phyloP scores from a whole-genome alignment of 2,329 filamentous ascomycete species.

The Myotisia sp. region DNA sequence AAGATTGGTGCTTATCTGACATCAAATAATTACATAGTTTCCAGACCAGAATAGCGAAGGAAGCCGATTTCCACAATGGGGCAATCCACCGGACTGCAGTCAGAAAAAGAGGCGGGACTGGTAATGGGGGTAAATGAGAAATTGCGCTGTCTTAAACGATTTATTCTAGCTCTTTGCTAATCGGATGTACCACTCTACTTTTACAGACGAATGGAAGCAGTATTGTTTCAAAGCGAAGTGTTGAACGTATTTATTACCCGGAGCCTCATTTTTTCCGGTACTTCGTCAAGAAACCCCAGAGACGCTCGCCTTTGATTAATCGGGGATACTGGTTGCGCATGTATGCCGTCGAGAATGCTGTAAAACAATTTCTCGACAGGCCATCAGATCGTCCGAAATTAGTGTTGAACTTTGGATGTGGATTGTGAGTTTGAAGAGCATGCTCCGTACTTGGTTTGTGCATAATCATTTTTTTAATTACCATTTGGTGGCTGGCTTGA shows the following conservation, averaged over 20 bases:
- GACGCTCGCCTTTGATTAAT: conserved; percentile 78
- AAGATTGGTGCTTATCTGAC: conserved; percentile 1
- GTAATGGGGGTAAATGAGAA: conserved; percentile 42
- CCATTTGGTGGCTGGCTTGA: conserved; percentile 6
- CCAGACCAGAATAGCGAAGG: too few species aligned
- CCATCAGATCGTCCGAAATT: conserved; percentile 48
- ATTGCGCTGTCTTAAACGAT: too few species aligned
- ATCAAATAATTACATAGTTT: not conserved
- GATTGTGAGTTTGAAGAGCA: conserved; percentile 76
- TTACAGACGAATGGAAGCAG: conserved; percentile 72
- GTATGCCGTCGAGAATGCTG: conserved; percentile 61
- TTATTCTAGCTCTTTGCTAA: not conserved
- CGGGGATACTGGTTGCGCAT: conserved; percentile 78
- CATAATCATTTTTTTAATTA: not conserved
- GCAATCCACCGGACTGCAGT: conserved; percentile 14
- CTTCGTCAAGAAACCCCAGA: conserved; percentile 72
- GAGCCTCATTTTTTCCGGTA: conserved; percentile 75
- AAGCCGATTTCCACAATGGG: not conserved
- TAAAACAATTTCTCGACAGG: conserved; percentile 56
- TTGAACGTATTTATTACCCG: conserved; percentile 74
- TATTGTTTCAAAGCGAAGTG: conserved; percentile 82
- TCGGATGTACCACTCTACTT: too few species aligned
- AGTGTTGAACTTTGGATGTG: conserved; percentile 74
- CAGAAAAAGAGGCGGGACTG: conserved; percentile 35
- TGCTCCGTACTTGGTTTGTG: too few species aligned